Evolutionary conservation across 768 basidiomycete species (phyloP), one percentile per base, ranked within the genome.

Genomic region (Dacryopinax spathularia): DNA sequence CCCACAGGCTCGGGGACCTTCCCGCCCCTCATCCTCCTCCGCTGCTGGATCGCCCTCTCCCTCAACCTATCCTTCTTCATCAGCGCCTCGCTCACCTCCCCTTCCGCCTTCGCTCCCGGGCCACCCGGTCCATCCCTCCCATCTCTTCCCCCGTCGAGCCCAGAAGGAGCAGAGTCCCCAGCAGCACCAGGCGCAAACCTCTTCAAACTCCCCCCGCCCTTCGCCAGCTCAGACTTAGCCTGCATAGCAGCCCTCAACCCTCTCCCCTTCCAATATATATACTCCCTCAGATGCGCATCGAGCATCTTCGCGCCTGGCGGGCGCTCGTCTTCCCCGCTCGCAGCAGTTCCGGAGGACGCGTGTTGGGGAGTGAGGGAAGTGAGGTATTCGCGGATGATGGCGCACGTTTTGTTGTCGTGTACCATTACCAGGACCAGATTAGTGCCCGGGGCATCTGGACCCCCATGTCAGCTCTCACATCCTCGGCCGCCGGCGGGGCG

Each of bases 351-450:
- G 48, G 48, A 56, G 3, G 48, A 6, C 10, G 36, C 81, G 41
- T 78, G 75, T 1, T 77, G 71, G 65, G n/a, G n/a, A n/a, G 88
- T 78, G 77, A 88, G 83, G 0, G 77, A 76, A 0, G 85, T 81
- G 6, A 98, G 80, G 73, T 89, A 98, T 65, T 93, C 87, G 1
- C 83, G 83, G 22, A 98, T 75, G 43, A 88, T 80, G 20, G 79
- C 79, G 68, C 86, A 87, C 0, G 88, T 88, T 34, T 84, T 80
- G 18, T 85, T 80, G 0, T 92, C 91, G 0, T 86, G 84, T 2
- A 87, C 83, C 93, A 99, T 95, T 63, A 98, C 78, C 31, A 98
- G 82, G 9, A 94, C 81, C 1, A 82, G 83, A 68, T 97, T 87
- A 20, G 81, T 82, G 1, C 86, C 87, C 2, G 79, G 80, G 16